phyloP scores from a whole-genome alignment of 768 basidiomycete genomes.

The Podaxis carcinomalis region DNA sequence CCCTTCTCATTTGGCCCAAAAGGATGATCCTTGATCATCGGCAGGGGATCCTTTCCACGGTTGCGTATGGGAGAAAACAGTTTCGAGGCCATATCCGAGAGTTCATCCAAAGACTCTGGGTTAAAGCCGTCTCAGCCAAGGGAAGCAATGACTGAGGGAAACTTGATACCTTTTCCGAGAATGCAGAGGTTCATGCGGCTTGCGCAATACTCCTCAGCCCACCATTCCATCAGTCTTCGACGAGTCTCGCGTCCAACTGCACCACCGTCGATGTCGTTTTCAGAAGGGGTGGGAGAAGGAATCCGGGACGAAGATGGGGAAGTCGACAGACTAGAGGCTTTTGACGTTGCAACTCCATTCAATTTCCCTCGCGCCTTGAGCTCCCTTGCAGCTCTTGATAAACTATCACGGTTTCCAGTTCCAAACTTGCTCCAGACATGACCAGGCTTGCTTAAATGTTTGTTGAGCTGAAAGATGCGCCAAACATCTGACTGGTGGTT shows the following conservation, averaged over 20 bases:
- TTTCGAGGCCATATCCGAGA: conserved; percentile 55
- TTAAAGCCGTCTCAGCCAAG: conserved; percentile 2
- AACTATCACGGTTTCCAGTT: conserved; percentile 74
- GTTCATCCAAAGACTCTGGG: conserved; percentile 70
- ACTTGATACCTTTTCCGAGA: conserved; percentile 64
- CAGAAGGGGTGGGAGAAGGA: conserved; percentile 25
- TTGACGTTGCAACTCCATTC: conserved; percentile 37
- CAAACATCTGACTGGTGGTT: conserved; percentile 88
- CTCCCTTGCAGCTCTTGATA: conserved; percentile 57
- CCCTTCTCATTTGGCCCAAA: conserved; percentile 69
- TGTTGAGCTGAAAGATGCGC: conserved; percentile 94
- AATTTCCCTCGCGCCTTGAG: conserved; percentile 48
- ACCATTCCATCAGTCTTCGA: conserved; percentile 80
- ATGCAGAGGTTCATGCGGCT: conserved; percentile 78
- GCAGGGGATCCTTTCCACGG: conserved; percentile 54
- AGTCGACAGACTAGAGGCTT: conserved; percentile 26
- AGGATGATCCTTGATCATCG: conserved; percentile 68
- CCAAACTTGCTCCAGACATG: conserved; percentile 94
- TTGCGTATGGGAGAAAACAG: conserved; percentile 73
- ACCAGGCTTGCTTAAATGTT: conserved; percentile 71
- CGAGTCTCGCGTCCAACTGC: conserved; percentile 75
- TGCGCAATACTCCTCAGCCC: conserved; percentile 77
- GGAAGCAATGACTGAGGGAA: not conserved
- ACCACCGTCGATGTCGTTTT: conserved; percentile 71
- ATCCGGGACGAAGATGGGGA: conserved; percentile 54